Evolutionary conservation across 1,139 yeast genomes (phyloP).

Genomic region (Taphrina flavorubra): DNA sequence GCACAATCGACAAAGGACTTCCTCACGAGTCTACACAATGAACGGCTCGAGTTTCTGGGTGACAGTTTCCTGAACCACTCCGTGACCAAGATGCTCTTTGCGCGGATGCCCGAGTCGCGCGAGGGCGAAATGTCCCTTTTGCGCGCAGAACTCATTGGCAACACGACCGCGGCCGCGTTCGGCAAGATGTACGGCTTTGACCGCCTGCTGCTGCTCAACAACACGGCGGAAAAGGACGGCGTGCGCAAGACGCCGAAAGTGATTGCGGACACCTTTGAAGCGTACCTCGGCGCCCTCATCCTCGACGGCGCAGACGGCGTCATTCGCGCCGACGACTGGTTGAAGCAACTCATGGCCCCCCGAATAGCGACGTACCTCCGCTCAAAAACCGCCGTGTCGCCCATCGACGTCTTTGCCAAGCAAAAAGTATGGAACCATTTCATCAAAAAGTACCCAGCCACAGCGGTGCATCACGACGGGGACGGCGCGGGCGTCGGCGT

Average conservation of each 20-base stretch:
- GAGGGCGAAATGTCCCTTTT: constrained; percentile 83
- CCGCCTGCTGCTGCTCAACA: constrained; percentile 60
- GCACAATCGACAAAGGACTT: constrained; percentile 31
- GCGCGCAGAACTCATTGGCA: constrained; percentile 74
- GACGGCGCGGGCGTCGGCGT: neutral
- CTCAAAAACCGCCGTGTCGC: constrained; percentile 50
- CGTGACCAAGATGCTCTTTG: constrained; percentile 70
- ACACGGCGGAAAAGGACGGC: constrained; percentile 51
- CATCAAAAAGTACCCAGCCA: constrained; percentile 73
- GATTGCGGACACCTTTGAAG: constrained; percentile 83
- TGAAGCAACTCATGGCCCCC: constrained; percentile 62
- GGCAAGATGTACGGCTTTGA: constrained; percentile 74
- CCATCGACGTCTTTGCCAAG: constrained; percentile 69
- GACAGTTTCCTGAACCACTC: constrained; percentile 82
- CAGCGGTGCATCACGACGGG: constrained; percentile 49
- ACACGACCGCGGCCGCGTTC: constrained; percentile 73
- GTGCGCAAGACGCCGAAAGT: constrained; percentile 55
- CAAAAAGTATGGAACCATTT: constrained; percentile 76
- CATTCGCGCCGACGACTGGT: constrained; percentile 58
- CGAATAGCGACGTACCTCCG: constrained; percentile 54
- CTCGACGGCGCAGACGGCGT: constrained; percentile 61
- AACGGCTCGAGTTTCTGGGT: constrained; percentile 89
- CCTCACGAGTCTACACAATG: constrained; percentile 63
- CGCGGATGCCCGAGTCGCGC: constrained; percentile 67
- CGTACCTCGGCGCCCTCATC: constrained; percentile 83